A percentile compares a stretch with the other conserved stretches of the same genome.
Conservation (phyloP, 2,329 filamentous ascomycete species). For the Lachnellula occidentalis region DNA sequence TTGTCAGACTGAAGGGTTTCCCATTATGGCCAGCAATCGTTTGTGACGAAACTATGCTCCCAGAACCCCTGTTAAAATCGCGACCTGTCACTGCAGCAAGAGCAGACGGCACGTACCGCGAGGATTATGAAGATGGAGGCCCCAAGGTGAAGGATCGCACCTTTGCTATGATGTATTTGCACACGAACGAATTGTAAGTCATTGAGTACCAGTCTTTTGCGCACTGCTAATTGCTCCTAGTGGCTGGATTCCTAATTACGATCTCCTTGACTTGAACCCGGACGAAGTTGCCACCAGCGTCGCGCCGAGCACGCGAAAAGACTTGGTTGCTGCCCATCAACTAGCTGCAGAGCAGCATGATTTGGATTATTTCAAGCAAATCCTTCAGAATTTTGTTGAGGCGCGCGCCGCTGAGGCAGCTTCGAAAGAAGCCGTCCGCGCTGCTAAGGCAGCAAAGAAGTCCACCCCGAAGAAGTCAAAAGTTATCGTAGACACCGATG, state of each 20-base stretch:
- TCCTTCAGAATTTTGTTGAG: constrained; percentile 67
- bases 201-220: not conserved
- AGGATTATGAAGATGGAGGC: constrained; percentile 81
- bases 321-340: constrained; percentile 70
- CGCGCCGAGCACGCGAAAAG: constrained; percentile 72
- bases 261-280: constrained; percentile 70
- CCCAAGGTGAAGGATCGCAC: constrained; percentile 80
- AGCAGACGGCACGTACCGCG: constrained; percentile 78
- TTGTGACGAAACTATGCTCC: constrained; percentile 91
- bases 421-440: constrained; percentile 40
- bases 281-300: constrained; percentile 63
- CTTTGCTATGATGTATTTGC: constrained; percentile 91
- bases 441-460: constrained; percentile 46
- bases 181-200: constrained; percentile 95
- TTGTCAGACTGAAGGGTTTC: constrained; percentile 90
- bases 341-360: constrained; percentile 75
- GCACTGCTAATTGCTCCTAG: constrained; percentile 42
- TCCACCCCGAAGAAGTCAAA: constrained; percentile 34
- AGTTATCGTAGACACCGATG: constrained; percentile 43
- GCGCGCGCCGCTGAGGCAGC: constrained; percentile 51
- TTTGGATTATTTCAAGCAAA: constrained; percentile 75
- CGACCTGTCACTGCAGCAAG: constrained; percentile 81
- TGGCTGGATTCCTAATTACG: constrained; percentile 84
- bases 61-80: constrained; percentile 65
- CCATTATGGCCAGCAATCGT: constrained; percentile 93